Base-by-base conservation (phyloP, 1,284 basidiomycete species). In the Trametes polyzona region DNA sequence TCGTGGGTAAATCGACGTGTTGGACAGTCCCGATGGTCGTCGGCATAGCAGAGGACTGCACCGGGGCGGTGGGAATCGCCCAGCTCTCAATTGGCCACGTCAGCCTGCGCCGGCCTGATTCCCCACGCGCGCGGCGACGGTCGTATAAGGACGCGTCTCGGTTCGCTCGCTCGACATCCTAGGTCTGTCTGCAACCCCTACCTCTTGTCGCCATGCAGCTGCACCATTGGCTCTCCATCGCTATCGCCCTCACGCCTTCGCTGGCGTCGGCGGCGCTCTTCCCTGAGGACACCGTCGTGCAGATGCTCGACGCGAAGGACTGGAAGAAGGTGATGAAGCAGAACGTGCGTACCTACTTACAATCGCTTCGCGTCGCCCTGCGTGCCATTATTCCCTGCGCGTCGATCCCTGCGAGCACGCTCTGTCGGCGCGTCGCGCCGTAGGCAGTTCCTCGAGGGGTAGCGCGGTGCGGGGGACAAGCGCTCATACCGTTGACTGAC, bases 321-420 rank as follows among this genome's bases (percentile, higher is more conserved):
- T 95, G 93, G 75, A 88, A 80, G 69, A 80, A 85, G 55, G 85
- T 77, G 21, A 87, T 95, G 86, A 88, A 88, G 68, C 78, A 78
- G 46, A 91, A 93, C 65, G 89, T 94, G 75, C 60, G 89, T 77
- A 32, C 52, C n/a, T n/a, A n/a, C n/a, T n/a, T n/a, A n/a, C n/a
- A n/a, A n/a, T n/a, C 47, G 49, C 52, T 29, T 32, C 47, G 9
- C 29, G 19, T 6, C 17, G 16, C n/a, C 26, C 14, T 9, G 14
- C 35, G 23, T 37, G 24, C 47, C 24, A 37, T 37, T 1, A 10
- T 9, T 17, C 24, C 30, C 32, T 12, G 32, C 30, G 33, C 47
- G 33, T 36, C 33, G 47, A 24, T 12, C 44, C 42, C 4, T 19
- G 5, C 24, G 33, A 17, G 3, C 19, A 10, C 17, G 24, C 32